Conservation (phyloP, 2,329 filamentous ascomycete genomes). For the Fusarium xyrophilum region DNA sequence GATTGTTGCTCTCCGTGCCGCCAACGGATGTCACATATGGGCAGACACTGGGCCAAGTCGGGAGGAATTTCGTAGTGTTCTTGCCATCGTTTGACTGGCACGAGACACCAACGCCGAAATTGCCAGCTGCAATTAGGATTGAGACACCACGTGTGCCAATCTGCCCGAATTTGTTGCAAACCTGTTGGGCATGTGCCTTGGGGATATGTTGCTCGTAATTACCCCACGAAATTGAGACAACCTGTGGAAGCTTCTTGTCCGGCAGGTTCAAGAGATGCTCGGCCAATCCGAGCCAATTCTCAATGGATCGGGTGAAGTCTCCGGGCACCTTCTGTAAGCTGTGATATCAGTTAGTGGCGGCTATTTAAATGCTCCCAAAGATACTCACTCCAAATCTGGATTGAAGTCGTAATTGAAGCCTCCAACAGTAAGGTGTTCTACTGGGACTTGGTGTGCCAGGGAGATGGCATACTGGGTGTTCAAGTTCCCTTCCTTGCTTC, state of each 20-base stretch:
- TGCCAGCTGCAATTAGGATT: constrained; percentile 70
- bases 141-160: constrained; percentile 71
- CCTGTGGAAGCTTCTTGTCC: constrained; percentile 63
- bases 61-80: constrained; percentile 45
- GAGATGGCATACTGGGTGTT: constrained; percentile 49
- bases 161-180: constrained; percentile 66
- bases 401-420: constrained; percentile 44
- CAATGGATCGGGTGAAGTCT: constrained; percentile 55
- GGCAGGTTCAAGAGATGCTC: constrained; percentile 63
- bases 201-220: constrained; percentile 72
- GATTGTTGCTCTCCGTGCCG: constrained; percentile 58
- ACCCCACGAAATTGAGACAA: constrained; percentile 74
- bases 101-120: constrained; percentile 51
- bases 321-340: constrained; percentile 28
- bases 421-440: constrained; percentile 45
- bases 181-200: constrained; percentile 58
- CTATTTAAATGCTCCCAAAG: rapidly evolving
- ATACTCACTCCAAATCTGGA: constrained; percentile 46
- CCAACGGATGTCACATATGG: constrained; percentile 70
- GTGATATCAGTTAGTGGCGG: background rate
- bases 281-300: constrained; percentile 71
- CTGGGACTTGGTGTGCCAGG: constrained; percentile 46
- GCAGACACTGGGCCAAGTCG: constrained; percentile 51
- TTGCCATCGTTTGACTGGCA: constrained; percentile 50
- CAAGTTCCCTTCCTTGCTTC: constrained; percentile 48